phyloP scores from a whole-genome alignment of 1,284 basidiomycete genomes.

The Sphagnurus paluster region DNA sequence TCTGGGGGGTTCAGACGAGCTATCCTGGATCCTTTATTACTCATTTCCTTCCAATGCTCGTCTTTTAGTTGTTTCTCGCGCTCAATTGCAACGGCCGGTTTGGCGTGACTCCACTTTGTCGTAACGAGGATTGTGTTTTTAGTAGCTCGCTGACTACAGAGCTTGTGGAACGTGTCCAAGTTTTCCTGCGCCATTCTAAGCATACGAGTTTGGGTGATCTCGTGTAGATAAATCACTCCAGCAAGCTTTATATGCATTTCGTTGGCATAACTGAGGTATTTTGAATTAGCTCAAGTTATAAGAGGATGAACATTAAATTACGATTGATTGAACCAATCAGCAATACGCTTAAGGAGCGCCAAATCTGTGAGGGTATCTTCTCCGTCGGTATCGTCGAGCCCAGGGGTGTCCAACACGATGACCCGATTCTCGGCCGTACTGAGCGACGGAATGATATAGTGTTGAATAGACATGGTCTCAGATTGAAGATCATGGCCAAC shows the following conservation, averaged over 20 bases:
- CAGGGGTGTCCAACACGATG: constrained; percentile 26
- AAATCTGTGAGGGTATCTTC: no score
- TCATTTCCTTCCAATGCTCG: constrained; percentile 21
- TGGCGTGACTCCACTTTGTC: constrained; percentile 23
- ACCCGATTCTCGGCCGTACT: constrained; percentile 11
- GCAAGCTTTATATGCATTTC: constrained; percentile 22
- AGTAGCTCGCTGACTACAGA: constrained; percentile 22
- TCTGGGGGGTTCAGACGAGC: constrained; percentile 10
- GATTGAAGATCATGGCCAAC: constrained; percentile 22
- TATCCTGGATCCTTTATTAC: constrained; percentile 15
- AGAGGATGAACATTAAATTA: constrained; percentile 4
- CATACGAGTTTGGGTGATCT: constrained; percentile 27
- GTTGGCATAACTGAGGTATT: constrained; percentile 14
- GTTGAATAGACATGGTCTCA: constrained; percentile 18
- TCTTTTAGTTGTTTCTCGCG: constrained; percentile 20
- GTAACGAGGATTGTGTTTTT: constrained; percentile 23
- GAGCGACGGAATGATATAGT: constrained; percentile 12
- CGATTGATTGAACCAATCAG: constrained; percentile 23
- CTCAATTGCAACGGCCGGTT: constrained; percentile 10
- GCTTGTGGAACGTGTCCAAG: constrained; percentile 22
- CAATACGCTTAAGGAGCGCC: constrained; percentile 22
- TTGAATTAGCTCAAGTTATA: no score
- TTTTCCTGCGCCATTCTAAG: constrained; percentile 21
- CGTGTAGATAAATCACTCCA: constrained; percentile 27
- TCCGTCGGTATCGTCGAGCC: constrained; percentile 22